A percentile compares a stretch with the other conserved stretches of the same genome.
These are phyloP conservation scores for Ceratocystis huliohia DNA, from an alignment of 2,329 filamentous ascomycete species.

Conservation along the genomic window DNA sequence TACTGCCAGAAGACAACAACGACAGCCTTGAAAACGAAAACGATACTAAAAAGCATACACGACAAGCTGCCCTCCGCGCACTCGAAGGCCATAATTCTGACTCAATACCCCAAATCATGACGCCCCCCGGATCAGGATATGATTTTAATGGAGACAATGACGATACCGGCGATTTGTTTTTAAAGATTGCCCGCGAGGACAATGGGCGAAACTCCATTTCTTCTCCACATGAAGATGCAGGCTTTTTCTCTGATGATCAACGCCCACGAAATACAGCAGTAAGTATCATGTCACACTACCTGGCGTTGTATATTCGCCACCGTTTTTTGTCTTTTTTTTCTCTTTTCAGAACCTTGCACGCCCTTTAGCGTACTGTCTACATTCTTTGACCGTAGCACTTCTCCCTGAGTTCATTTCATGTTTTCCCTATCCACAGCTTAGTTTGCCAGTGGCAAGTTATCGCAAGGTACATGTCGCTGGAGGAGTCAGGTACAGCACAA, in stretches of 20 bases:
- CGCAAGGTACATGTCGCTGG: not conserved
- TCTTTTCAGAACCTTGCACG: conserved; percentile 19
- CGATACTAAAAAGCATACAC: conserved; percentile 26
- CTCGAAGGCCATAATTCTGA: conserved; percentile 37
- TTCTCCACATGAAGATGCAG: conserved; percentile 26
- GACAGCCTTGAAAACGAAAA: conserved; percentile 31
- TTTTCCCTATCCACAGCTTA: not conserved
- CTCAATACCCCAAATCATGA: conserved; percentile 21
- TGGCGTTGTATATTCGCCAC: not conserved
- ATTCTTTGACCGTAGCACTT: not conserved
- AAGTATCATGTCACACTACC: conserved; percentile 28
- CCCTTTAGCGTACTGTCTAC: conserved; percentile 5
- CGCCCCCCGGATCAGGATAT: conserved; percentile 19
- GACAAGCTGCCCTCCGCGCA: conserved; percentile 39
- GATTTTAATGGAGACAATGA: conserved; percentile 31
- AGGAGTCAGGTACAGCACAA: not conserved
- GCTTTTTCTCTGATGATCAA: conserved; percentile 19
- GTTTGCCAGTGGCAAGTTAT: conserved; percentile 1
- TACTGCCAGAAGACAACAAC: conserved; percentile 35
- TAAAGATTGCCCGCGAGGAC: conserved; percentile 46
- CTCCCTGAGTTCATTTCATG: not conserved
- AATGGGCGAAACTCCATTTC: conserved; percentile 30
- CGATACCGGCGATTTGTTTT: conserved; percentile 46
- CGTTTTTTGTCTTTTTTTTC: conserved; percentile 13
- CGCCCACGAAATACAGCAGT: conserved; percentile 26